Evolutionary conservation across 306 rosid species (phyloP).

Genomic region (Cucumis melo): DNA sequence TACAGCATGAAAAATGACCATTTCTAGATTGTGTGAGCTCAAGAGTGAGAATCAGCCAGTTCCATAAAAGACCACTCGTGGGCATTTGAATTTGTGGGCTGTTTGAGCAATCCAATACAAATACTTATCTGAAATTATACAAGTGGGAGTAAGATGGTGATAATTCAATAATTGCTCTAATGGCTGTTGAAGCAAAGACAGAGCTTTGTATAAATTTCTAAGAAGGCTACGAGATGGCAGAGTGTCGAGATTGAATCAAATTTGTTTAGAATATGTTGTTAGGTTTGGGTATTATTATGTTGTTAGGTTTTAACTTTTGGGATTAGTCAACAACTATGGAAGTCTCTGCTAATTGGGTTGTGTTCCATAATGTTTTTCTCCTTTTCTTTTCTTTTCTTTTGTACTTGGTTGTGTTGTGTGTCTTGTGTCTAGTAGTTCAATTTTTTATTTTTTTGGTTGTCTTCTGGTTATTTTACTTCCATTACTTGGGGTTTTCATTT

Average conservation of each 20-base stretch:
- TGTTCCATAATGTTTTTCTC: neutral
- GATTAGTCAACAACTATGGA: constrained; percentile 33
- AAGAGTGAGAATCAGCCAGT: constrained; percentile 57
- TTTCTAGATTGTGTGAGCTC: constrained; percentile 39
- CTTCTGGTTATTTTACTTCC: neutral
- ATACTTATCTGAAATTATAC: constrained; percentile 61
- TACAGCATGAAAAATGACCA: too few relatives aligned
- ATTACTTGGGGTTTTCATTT: neutral
- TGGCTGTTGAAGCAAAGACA: constrained; percentile 48
- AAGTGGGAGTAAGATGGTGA: constrained; percentile 29
- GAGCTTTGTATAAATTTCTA: constrained; percentile 44
- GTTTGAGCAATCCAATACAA: constrained; percentile 44
- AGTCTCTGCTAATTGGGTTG: constrained; percentile 61
- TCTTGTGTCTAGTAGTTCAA: neutral
- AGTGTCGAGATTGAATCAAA: constrained; percentile 58
- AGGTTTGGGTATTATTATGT: constrained; percentile 42
- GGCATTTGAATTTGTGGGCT: constrained; percentile 38
- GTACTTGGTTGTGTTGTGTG: neutral
- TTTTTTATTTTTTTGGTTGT: neutral
- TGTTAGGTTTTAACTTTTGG: constrained; percentile 51
- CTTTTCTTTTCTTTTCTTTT: too few relatives aligned
- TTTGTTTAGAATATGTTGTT: too few relatives aligned
- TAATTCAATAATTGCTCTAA: constrained; percentile 29
- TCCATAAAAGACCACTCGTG: constrained; percentile 61
- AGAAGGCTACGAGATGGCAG: constrained; percentile 44